phyloP scores from a whole-genome alignment of 2,329 filamentous ascomycete genomes.

The Talaromyces sp. region DNA sequence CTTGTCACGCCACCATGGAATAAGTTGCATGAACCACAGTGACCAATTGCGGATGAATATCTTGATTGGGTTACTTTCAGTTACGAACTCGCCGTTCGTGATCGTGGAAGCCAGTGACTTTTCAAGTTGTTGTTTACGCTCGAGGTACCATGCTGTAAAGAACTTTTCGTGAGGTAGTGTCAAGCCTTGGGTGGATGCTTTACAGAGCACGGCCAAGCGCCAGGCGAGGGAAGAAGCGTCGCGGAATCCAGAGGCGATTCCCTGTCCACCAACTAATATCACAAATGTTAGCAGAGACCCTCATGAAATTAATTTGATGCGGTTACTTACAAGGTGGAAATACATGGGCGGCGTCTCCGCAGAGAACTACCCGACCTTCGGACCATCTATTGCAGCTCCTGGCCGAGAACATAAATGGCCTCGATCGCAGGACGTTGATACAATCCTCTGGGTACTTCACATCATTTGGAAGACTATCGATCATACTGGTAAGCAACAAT shows the following conservation, averaged over 20 bases:
- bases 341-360: constrained; percentile 52
- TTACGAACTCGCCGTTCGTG: constrained; percentile 34
- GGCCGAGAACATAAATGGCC: constrained; percentile 47
- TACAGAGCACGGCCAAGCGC: constrained; percentile 33
- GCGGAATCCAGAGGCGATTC: constrained; percentile 42
- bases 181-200: constrained; percentile 14
- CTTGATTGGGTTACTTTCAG: constrained; percentile 28
- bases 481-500: neutral
- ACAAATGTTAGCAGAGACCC: neutral
- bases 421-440: constrained; percentile 45
- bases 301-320: neutral
- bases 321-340: constrained; percentile 46
- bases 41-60: constrained; percentile 32
- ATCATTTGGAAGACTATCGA: constrained; percentile 22
- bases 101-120: constrained; percentile 35
- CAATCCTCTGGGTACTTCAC: constrained; percentile 46
- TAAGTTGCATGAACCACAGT: constrained; percentile 32
- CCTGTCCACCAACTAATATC: constrained; percentile 39
- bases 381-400: constrained; percentile 50
- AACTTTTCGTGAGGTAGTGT: constrained; percentile 23
- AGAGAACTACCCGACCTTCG: constrained; percentile 41
- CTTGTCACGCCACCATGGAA: constrained; percentile 30
- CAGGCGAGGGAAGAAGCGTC: constrained; percentile 39
- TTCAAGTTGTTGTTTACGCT: constrained; percentile 40
- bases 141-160: constrained; percentile 33